Evolutionary conservation across 106 monocot species (phyloP).

Genomic region (Chionographis japonica): DNA sequence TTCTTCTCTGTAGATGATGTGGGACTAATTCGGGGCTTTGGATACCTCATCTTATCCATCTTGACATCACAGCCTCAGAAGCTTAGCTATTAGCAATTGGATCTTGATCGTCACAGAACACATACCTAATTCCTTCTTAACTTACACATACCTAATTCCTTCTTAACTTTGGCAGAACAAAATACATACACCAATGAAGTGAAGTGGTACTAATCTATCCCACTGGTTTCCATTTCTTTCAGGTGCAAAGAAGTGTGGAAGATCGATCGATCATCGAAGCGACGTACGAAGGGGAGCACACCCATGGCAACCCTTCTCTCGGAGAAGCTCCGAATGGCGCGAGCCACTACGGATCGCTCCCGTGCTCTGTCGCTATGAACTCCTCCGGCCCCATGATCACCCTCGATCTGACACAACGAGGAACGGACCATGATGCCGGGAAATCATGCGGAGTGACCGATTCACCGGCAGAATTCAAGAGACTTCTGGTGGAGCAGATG

Average conservation of each 20-base stretch:
- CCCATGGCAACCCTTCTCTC: constrained; percentile 10
- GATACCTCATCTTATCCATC: too few species aligned
- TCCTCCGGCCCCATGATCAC: constrained; percentile 23
- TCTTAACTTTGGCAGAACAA: not conserved
- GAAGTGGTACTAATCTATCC: too few species aligned
- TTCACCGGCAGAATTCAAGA: constrained; percentile 23
- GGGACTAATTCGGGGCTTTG: too few species aligned
- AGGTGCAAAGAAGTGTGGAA: constrained; percentile 63
- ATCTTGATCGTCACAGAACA: too few species aligned
- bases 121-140: not conserved
- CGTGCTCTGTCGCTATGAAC: constrained; percentile 12
- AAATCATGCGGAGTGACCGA: not conserved
- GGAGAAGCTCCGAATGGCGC: not conserved
- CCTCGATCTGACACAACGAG: constrained; percentile 18
- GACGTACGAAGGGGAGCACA: constrained; percentile 71
- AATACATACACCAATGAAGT: not conserved
- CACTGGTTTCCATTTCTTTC: not conserved
- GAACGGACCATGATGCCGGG: not conserved
- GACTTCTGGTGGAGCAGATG: constrained; percentile 43
- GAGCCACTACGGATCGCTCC: not conserved
- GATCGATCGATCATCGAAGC: constrained; percentile 49
- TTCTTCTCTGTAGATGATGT: too few species aligned
- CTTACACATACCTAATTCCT: not conserved
- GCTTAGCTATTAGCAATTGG: too few species aligned
- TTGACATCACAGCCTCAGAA: too few species aligned